phyloP scores from a whole-genome alignment of 495 filamentous ascomycete species.

The Hypoxylon rickii region DNA sequence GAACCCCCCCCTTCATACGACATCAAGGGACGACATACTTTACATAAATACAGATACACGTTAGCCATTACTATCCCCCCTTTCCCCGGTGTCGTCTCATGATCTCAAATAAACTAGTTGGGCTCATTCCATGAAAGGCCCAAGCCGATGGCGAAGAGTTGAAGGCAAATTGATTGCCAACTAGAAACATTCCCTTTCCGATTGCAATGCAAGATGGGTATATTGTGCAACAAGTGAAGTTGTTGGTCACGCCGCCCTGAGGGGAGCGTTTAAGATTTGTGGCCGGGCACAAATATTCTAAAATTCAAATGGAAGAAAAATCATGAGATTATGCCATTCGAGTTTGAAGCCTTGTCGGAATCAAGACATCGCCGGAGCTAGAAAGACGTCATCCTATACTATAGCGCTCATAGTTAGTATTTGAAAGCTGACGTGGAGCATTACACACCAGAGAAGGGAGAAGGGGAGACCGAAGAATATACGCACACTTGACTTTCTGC shows the following conservation, averaged over 20 bases:
- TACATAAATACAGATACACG: constrained; percentile 35
- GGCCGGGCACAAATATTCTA: constrained; percentile 12
- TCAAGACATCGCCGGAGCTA: constrained; percentile 8
- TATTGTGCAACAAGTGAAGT: constrained; percentile 23
- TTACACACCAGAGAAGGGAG: background rate
- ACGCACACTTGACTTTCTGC: constrained; percentile 55
- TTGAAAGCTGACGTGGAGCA: background rate
- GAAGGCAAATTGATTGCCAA: constrained; percentile 7
- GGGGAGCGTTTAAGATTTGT: constrained; percentile 2
- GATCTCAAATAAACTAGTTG: constrained; percentile 14
- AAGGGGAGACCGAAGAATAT: constrained; percentile 3
- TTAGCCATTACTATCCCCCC: constrained; percentile 12
- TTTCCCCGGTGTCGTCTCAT: constrained; percentile 21
- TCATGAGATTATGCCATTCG: constrained; percentile 3
- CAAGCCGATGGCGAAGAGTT: constrained; percentile 14
- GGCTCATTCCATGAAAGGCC: constrained; percentile 12
- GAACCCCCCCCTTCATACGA: constrained; percentile 16
- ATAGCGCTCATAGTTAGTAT: constrained; percentile 19
- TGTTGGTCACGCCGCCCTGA: constrained; percentile 9
- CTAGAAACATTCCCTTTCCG: constrained; percentile 17
- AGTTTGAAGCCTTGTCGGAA: constrained; percentile 5
- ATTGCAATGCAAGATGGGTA: constrained; percentile 34
- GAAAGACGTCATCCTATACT: constrained; percentile 32
- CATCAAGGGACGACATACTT: constrained; percentile 16
- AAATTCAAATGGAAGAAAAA: constrained; percentile 12